Evolutionary conservation across 164 flowering plant species (phyloP).

Genomic region (Nymphaea colorata): DNA sequence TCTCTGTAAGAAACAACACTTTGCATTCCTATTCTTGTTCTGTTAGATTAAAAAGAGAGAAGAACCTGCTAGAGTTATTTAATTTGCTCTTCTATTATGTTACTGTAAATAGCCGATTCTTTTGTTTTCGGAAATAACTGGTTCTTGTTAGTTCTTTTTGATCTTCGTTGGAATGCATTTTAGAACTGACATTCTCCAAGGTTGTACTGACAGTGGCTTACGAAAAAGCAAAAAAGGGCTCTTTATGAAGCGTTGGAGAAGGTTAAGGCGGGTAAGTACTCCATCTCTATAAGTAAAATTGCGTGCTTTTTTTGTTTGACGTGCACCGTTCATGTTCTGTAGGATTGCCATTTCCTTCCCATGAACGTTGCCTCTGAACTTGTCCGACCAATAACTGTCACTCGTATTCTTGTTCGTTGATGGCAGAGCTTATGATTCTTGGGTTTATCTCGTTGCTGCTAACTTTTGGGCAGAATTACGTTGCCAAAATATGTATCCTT

Average conservation of each 20-base stretch:
- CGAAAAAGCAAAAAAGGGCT: conserved; percentile 53
- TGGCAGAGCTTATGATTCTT: conserved; percentile 57
- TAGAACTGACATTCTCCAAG: neutral
- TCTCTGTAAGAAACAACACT: too few relatives aligned
- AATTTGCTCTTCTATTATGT: too few relatives aligned
- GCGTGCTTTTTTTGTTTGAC: neutral
- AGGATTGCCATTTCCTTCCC: neutral
- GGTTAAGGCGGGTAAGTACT: conserved; percentile 67
- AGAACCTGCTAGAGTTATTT: too few relatives aligned
- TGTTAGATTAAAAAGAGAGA: too few relatives aligned
- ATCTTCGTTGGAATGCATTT: neutral
- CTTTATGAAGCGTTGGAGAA: conserved; percentile 82
- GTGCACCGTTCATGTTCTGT: neutral
- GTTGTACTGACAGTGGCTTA: conserved; percentile 45
- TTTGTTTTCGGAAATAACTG: neutral
- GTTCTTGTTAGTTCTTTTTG: neutral
- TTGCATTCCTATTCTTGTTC: too few relatives aligned
- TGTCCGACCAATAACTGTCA: neutral
- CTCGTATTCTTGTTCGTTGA: neutral
- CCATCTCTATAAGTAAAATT: too few relatives aligned
- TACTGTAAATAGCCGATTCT: neutral
- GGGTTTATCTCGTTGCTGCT: conserved; percentile 60
- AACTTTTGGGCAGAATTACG: conserved; percentile 38
- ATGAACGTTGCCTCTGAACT: neutral
- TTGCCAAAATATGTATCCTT: conserved; percentile 46